Evolutionary conservation across 345 rosid genomes (phyloP), one percentile per base, ranked within the genome.

Genomic region (Luvunga scandens): DNA sequence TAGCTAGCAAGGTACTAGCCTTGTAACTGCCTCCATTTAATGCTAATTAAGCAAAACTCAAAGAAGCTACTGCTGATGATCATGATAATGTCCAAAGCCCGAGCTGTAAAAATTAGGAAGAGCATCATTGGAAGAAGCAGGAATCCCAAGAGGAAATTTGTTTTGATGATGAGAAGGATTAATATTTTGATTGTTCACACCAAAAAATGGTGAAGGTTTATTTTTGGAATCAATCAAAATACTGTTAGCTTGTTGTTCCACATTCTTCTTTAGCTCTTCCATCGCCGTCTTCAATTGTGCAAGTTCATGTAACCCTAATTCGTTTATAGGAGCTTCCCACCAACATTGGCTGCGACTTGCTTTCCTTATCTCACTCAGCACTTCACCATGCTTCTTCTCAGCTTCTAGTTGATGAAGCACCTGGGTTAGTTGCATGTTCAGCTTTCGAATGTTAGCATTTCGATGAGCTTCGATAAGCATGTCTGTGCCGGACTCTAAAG

Each of bases 251-350:
- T 81, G 78, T 48, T 50, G 55, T 45, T 61, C 38, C 4, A 85
- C 80, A 0, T 69, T 50, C 81, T 66, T 80, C 79, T 80, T 77
- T 24, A 87, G 77, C 71, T 68, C 83, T 16, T 77, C 75, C 65
- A 87, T 42, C 2, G 85, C 80, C 8, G 34, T 63, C 67, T 70
- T 70, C 48, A 85, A 25, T 38, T 81, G 64, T 61, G 69, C 33
- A 0, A 85, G 87, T 76, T 85, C 72, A 2, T 39, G 48, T 16
- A 69, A 25, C 19, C 62, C 67, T 34, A 83, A 75, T 66, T 82
- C 84, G 9, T 80, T 81, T 2, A 82, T 9, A 5, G 85, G 80
- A 28, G 74, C 53, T 45, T 77, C 77, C 87, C 90, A 85, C 84
- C 83, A 84, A 30, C 82, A 59, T 30, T 27, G 60, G 2, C 27